Conservation (phyloP, 129 eudicot species). For the Lactuca sativa region DNA sequence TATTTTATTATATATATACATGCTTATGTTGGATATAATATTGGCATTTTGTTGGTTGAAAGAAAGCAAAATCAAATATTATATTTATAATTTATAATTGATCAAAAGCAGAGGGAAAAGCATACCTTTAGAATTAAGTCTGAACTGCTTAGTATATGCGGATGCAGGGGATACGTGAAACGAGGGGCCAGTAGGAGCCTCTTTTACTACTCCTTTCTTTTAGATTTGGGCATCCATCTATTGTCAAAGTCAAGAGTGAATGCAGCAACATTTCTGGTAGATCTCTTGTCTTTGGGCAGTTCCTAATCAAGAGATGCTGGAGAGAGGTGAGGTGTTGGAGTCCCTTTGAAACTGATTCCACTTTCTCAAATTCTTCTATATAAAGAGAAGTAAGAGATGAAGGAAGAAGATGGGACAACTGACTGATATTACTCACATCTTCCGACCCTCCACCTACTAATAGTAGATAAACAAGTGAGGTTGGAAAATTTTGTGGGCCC, state of each 20-base stretch:
- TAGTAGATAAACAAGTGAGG: too few species aligned
- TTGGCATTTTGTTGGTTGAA: too few species aligned
- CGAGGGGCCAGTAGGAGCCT: slow-evolving; percentile 17
- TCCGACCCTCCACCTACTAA: too few species aligned
- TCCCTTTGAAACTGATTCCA: slow-evolving; percentile 7
- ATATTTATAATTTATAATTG: too few species aligned
- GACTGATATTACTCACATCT: too few species aligned
- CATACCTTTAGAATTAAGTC: too few species aligned
- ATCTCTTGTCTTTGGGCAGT: slow-evolving; percentile 8
- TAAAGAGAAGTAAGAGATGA: slow-evolving; percentile 8
- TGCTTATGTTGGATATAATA: too few species aligned
- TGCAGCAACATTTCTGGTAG: slow-evolving; percentile 8
- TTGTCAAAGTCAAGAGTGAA: not conserved
- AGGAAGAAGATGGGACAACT: slow-evolving; percentile 7
- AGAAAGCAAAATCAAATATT: too few species aligned
- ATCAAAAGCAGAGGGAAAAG: too few species aligned
- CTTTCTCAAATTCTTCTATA: not conserved
- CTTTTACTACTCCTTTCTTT: slow-evolving; percentile 4
- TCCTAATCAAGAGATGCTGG: not conserved
- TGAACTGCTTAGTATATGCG: too few species aligned
- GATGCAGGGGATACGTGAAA: slow-evolving; percentile 6
- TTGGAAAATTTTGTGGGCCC: too few species aligned
- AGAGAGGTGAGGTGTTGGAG: slow-evolving; percentile 23
- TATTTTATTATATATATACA: too few species aligned
- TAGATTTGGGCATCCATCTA: slow-evolving; percentile 6